Evolutionary conservation across 1,284 basidiomycete genomes (phyloP).

Genomic region (Sporisorium sorghi): DNA sequence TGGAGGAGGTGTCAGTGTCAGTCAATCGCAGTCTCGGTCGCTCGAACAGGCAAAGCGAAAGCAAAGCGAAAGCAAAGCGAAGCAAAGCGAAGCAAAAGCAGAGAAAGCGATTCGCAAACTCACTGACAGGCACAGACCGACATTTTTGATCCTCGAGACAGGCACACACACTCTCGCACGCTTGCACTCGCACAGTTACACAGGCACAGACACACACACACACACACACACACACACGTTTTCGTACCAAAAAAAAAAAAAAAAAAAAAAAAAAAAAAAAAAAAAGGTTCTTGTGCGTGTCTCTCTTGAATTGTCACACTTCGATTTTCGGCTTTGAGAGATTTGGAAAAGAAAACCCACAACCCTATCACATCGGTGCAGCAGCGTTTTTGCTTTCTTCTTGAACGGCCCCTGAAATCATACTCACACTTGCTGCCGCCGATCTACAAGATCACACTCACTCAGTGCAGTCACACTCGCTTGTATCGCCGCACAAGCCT

Average conservation of each 20-base stretch:
- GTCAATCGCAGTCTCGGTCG: no score
- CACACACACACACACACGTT: constrained; percentile 8
- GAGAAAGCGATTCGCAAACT: background rate
- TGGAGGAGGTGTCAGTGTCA: no score
- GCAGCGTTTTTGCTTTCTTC: background rate
- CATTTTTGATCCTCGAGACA: no score
- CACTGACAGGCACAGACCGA: constrained; percentile 3
- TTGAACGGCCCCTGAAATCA: background rate
- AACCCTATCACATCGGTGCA: background rate
- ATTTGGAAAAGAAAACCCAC: background rate
- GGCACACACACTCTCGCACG: background rate
- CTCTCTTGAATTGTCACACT: background rate
- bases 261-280: background rate
- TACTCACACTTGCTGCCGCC: background rate
- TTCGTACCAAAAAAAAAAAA: background rate
- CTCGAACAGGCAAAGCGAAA: no score
- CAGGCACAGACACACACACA: constrained; percentile 6
- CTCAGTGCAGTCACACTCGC: background rate
- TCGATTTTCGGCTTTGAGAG: background rate
- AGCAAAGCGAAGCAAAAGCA: no score
- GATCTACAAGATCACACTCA: constrained; percentile 1
- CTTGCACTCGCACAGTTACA: background rate
- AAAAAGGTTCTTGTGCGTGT: background rate
- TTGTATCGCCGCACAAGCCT: no score
- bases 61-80: no score